These are phyloP conservation scores for Dendrothele bispora DNA, from an alignment of 768 basidiomycete species.

Conservation along the genomic window DNA sequence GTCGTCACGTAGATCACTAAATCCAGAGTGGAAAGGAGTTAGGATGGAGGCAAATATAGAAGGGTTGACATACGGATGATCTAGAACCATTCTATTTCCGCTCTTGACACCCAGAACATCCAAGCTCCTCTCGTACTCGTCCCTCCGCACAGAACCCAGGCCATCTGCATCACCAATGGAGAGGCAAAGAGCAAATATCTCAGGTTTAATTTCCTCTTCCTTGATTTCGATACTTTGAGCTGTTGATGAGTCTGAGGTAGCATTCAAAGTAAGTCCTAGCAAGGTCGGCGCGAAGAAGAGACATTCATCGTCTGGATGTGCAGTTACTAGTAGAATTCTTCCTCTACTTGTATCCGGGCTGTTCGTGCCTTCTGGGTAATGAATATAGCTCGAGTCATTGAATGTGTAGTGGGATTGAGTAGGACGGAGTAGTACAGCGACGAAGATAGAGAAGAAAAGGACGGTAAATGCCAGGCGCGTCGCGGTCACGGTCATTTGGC, in stretches of 20 bases:
- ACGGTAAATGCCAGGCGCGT: slow-evolving; percentile 4
- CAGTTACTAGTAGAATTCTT: slow-evolving; percentile 74
- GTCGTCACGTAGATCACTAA: slow-evolving; percentile 72
- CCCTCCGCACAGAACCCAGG: slow-evolving; percentile 43
- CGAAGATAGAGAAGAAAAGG: slow-evolving; percentile 1
- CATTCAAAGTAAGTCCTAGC: slow-evolving; percentile 42
- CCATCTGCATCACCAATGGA: slow-evolving; percentile 74
- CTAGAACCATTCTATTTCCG: slow-evolving; percentile 47
- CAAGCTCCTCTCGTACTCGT: slow-evolving; percentile 50
- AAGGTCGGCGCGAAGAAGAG: slow-evolving; percentile 93
- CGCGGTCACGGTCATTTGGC: too few relatives aligned
- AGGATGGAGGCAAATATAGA: slow-evolving; percentile 2
- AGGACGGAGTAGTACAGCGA: neutral
- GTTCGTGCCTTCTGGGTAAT: too few relatives aligned
- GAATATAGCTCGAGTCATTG: neutral
- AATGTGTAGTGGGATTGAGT: neutral
- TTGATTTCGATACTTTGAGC: slow-evolving; percentile 11
- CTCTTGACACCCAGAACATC: slow-evolving; percentile 50
- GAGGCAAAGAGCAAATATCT: slow-evolving; percentile 68
- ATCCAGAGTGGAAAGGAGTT: slow-evolving; percentile 10
- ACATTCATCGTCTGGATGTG: slow-evolving; percentile 94
- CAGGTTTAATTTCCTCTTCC: slow-evolving; percentile 18
- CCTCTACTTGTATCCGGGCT: too few relatives aligned
- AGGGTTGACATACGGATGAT: slow-evolving; percentile 64
- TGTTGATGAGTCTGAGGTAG: neutral